Evolutionary conservation across 768 basidiomycete genomes (phyloP), one percentile per base, ranked within the genome.

Genomic region (Leccinum olivaceopallidum): DNA sequence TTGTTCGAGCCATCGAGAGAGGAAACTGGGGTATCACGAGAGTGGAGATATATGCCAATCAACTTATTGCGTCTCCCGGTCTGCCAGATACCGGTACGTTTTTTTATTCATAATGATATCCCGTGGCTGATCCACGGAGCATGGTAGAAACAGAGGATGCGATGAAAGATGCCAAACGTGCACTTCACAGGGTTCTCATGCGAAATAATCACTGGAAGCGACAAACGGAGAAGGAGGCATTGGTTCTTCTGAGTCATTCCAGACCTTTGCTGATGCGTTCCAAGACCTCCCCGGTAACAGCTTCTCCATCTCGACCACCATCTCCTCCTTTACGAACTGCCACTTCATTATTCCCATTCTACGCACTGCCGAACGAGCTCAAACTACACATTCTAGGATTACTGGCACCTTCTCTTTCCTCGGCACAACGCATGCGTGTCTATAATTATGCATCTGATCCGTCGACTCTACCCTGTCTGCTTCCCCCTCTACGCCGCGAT

Each of bases 371-470:
- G 2, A 78, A 71, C 28, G 88, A 89, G 66, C 76, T 89, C 22
- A 81, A 83, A 58, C 75, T 84, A 6, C 65, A 84, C 69, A 81
- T 85, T 51, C 77, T 89, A 53, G 81, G 84, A 28, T 78, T 81
- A 63, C 66, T 87, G 30, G 79, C 84, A 5, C 87, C 85, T 16
- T 77, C 73, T 1, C 79, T 89, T 53, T 87, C 87, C 18, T 60
- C 76, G n/a, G 72, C 77, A 1, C 88, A 89, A 63, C 81, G 81
- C 20, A 73, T 78, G 60, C 83, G 80, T n/a, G 78, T 89, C 32
- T 83, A 77, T 62, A 72, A 74, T 24, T 86, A 83, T 62, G 85
- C 85, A 2, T 79, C 83, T 5, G 75, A 78, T 18, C 61, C 74
- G 2, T 62, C 73, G 3, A 87, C 86, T 3, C 78, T 87, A 24